phyloP scores from a whole-genome alignment of 2,329 filamentous ascomycete genomes.

The Xylariales sp. region DNA sequence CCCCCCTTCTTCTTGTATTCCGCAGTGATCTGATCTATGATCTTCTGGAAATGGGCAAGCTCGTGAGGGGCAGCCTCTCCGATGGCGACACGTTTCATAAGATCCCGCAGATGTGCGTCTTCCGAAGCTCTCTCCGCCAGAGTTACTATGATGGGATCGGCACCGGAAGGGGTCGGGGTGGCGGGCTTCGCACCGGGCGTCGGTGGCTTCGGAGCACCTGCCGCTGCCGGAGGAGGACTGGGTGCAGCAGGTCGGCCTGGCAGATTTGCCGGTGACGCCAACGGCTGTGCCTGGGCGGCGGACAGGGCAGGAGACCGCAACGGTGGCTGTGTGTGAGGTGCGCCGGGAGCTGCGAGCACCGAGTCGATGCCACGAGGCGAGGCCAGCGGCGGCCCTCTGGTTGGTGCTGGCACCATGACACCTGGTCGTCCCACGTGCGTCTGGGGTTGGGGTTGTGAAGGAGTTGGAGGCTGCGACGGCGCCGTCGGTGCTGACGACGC shows the following conservation, averaged over 20 bases:
- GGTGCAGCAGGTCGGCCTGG: slow-evolving; percentile 23
- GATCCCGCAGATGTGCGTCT: slow-evolving; percentile 65
- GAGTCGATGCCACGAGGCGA: slow-evolving; percentile 26
- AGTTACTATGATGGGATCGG: slow-evolving; percentile 78
- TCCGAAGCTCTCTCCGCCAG: slow-evolving; percentile 71
- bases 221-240: slow-evolving; percentile 15
- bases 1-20: slow-evolving; percentile 50
- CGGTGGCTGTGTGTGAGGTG: slow-evolving; percentile 13
- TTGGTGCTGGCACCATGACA: slow-evolving; percentile 8
- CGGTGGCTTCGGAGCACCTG: slow-evolving; percentile 13
- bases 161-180: slow-evolving; percentile 16
- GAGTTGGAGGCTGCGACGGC: slow-evolving; percentile 10
- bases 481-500: slow-evolving; percentile 12
- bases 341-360: slow-evolving; percentile 24
- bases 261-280: slow-evolving; percentile 25
- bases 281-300: slow-evolving; percentile 19
- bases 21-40: slow-evolving; percentile 72
- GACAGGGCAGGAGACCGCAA: slow-evolving; percentile 14
- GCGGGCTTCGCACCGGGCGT: slow-evolving; percentile 19
- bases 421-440: slow-evolving; percentile 11
- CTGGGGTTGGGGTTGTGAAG: slow-evolving; percentile 13
- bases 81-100: slow-evolving; percentile 80
- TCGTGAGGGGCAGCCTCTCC: slow-evolving; percentile 68
- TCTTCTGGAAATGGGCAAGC: slow-evolving; percentile 69
- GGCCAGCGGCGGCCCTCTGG: slow-evolving; percentile 10